These are phyloP conservation scores for Scopulariopsis brevicaulis DNA, from an alignment of 2,329 filamentous ascomycete genomes.

Conservation along the genomic window DNA sequence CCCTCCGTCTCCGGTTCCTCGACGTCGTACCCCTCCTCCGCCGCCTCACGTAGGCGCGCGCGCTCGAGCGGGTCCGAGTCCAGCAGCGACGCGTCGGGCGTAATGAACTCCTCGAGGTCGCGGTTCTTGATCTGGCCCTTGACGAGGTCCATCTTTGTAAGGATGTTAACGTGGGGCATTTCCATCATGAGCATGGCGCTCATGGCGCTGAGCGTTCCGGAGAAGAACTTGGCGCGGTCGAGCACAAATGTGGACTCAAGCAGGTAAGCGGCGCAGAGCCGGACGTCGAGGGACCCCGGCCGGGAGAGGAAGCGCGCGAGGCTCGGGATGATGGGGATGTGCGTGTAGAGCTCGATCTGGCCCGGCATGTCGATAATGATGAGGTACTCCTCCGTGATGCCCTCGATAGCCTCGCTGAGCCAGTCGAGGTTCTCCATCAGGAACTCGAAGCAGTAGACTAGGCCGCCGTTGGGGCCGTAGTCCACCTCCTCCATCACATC, in stretches of 20 bases:
- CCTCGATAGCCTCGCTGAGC: slow-evolving; percentile 72
- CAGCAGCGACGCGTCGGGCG: slow-evolving; percentile 71
- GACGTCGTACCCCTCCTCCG: slow-evolving; percentile 26
- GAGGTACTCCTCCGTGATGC: slow-evolving; percentile 85
- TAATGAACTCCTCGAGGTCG: slow-evolving; percentile 81
- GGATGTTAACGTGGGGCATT: slow-evolving; percentile 88
- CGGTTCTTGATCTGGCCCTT: slow-evolving; percentile 80
- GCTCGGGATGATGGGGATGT: slow-evolving; percentile 82
- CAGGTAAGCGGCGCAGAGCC: slow-evolving; percentile 85
- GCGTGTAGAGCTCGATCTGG: slow-evolving; percentile 97
- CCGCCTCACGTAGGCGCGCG: slow-evolving; percentile 22
- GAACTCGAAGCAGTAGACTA: slow-evolving; percentile 96
- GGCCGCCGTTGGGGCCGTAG: slow-evolving; percentile 79
- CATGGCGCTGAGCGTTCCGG: slow-evolving; percentile 92
- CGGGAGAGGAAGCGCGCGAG: slow-evolving; percentile 74
- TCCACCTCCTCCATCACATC: slow-evolving; percentile 96
- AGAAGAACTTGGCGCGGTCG: slow-evolving; percentile 94
- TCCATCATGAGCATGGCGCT: slow-evolving; percentile 98
- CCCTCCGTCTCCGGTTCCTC: slow-evolving; percentile 40
- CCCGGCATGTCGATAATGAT: slow-evolving; percentile 99
- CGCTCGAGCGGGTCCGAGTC: slow-evolving; percentile 61
- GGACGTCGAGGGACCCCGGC: slow-evolving; percentile 73
- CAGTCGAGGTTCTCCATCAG: slow-evolving; percentile 92
- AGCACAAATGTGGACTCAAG: slow-evolving; percentile 93
- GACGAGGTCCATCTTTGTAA: slow-evolving; percentile 96